Evolutionary conservation across 2,329 filamentous ascomycete genomes (phyloP).

Genomic region (Chrysoporthe puriensis): DNA sequence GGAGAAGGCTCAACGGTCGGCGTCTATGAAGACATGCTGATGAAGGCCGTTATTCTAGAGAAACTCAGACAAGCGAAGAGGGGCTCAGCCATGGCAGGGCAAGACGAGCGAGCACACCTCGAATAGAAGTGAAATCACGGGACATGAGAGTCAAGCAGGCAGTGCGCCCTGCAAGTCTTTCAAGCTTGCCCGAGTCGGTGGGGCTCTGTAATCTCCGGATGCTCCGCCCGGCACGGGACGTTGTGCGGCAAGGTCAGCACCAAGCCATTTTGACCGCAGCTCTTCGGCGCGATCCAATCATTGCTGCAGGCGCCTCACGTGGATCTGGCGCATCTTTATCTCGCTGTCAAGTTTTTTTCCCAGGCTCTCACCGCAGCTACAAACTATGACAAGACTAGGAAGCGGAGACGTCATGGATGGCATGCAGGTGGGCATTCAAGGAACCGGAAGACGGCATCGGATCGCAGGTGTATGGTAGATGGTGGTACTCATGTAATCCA

Average conservation of each 20-base stretch:
- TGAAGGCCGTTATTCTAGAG: not conserved
- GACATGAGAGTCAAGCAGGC: not conserved
- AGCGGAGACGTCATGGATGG: slow-evolving; percentile 17
- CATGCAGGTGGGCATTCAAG: not conserved
- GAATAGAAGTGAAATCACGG: not conserved
- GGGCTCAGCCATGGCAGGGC: not conserved
- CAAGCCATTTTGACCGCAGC: not conserved
- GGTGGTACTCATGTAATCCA: not conserved
- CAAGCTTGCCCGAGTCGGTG: not conserved
- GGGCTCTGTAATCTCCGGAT: not conserved
- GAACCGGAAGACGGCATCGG: not conserved
- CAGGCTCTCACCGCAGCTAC: not conserved
- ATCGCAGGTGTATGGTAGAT: not conserved
- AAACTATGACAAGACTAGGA: not conserved
- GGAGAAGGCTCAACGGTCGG: no score
- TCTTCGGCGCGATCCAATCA: not conserved
- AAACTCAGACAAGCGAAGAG: not conserved
- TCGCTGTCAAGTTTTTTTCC: slow-evolving; percentile 1
- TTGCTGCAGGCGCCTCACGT: slow-evolving; percentile 3
- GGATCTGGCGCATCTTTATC: not conserved
- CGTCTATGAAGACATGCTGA: not conserved
- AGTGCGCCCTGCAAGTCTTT: no score
- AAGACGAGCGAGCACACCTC: not conserved
- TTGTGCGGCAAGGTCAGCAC: not conserved
- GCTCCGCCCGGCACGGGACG: slow-evolving; percentile 1